Evolutionary conservation across 495 filamentous ascomycete species (phyloP).

Genomic region (Daldinia decipiens): DNA sequence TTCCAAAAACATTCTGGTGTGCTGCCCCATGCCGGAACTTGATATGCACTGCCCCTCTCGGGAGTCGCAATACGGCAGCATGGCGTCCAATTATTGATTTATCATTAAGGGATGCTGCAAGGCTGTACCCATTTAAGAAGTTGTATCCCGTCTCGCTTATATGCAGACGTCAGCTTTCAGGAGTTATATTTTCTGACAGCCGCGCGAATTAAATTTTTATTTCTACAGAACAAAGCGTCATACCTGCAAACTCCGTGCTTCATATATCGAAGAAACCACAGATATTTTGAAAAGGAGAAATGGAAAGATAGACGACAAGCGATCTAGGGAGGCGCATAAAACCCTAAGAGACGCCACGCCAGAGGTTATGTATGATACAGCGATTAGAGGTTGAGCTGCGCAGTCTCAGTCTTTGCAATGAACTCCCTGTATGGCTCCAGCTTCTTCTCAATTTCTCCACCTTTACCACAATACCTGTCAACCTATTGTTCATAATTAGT

Average conservation of each 20-base stretch:
- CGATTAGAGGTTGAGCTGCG: slow-evolving; percentile 45
- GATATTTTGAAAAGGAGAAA: neutral
- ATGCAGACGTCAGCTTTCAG: too few relatives aligned
- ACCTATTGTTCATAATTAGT: slow-evolving; percentile 43
- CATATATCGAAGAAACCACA: neutral
- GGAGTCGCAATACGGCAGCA: too few relatives aligned
- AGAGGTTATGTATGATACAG: neutral
- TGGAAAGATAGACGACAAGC: neutral
- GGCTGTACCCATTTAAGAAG: too few relatives aligned
- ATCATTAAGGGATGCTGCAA: too few relatives aligned
- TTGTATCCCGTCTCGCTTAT: too few relatives aligned
- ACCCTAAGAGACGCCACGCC: too few relatives aligned
- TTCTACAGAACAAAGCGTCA: neutral
- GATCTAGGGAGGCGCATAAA: neutral
- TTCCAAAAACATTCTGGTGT: too few relatives aligned
- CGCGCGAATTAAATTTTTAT: neutral
- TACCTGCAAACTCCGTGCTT: slow-evolving; percentile 2
- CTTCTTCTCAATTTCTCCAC: slow-evolving; percentile 44
- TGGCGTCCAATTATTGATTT: too few relatives aligned
- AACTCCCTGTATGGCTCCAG: slow-evolving; percentile 46
- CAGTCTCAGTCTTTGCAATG: slow-evolving; percentile 40
- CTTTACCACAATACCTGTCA: slow-evolving; percentile 55
- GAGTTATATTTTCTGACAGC: too few relatives aligned
- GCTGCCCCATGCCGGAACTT: too few relatives aligned
- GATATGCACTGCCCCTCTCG: too few relatives aligned